phyloP scores from a whole-genome alignment of 164 flowering plant species.

The Cinnamomum micranthum region DNA sequence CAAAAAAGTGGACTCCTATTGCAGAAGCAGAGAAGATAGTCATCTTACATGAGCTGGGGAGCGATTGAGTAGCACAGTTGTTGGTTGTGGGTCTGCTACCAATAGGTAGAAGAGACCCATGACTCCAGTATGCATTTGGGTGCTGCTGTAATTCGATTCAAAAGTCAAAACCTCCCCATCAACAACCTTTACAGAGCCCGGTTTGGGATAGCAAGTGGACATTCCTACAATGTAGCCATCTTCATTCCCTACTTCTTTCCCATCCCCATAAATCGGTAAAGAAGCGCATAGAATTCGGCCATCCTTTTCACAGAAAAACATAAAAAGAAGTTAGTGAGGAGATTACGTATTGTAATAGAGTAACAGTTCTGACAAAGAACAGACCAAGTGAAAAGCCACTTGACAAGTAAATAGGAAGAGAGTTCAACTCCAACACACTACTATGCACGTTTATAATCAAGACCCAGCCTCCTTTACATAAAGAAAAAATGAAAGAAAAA shows the following conservation, averaged over 20 bases:
- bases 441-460: too few species aligned
- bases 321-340: slow-evolving; percentile 2
- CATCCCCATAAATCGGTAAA: slow-evolving; percentile 63
- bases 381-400: not conserved
- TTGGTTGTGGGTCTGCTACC: slow-evolving; percentile 46
- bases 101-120: slow-evolving; percentile 83
- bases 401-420: too few species aligned
- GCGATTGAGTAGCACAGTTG: slow-evolving; percentile 1
- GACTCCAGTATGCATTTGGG: slow-evolving; percentile 62
- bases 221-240: slow-evolving; percentile 84
- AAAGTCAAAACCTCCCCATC: slow-evolving; percentile 57
- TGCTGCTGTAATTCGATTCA: slow-evolving; percentile 61
- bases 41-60: slow-evolving; percentile 25
- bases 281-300: slow-evolving; percentile 75
- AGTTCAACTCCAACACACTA: too few species aligned
- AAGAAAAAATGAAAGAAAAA: too few species aligned
- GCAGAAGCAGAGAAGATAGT: not conserved
- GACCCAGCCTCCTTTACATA: too few species aligned
- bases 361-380: not conserved
- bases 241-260: slow-evolving; percentile 69
- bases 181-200: slow-evolving; percentile 53
- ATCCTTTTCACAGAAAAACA: slow-evolving; percentile 36
- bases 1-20: not conserved
- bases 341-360: not conserved
- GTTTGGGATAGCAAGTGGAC: slow-evolving; percentile 81